Evolutionary conservation across 257 asterid species (phyloP), one percentile per base, ranked within the genome.

Genomic region (Penstemon eatonii): DNA sequence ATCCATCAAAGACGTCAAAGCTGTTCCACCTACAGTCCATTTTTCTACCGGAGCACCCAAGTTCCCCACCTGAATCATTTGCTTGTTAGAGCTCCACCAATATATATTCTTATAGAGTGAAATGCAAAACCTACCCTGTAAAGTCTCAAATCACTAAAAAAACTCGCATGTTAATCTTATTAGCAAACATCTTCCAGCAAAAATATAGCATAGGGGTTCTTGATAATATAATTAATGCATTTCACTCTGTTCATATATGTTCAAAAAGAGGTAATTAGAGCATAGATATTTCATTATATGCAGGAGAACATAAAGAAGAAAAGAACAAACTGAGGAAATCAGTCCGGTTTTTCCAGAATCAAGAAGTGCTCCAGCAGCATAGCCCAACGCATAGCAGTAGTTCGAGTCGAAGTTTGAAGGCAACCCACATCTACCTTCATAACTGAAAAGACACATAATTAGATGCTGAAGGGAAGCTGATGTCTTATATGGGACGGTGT

Each of bases 21-120:
- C 90, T 42, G 99, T 94, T 80, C 99, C 99, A 70, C 99, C 96
- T 46, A 89, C 96, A 8, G 86, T 91, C 99, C 99, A 94, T 63
- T 91, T 86, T 69, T 87, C 83, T 60, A 87, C 95, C 15, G 96
- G 95, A 64, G 97, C 96, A 66, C 88, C 92, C 89, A 94, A 91
- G 84, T 91, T 94, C 18, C 86, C 99, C 52, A 94, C 99, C 99
- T 93, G 77, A 42, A 60, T 49, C 54, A 49, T 12, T 49, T 15
- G 8, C 18, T 49, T 49, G 54, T 49, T 49, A 49, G 18, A 49
- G 18, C 54, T 49, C 54, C 54, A 49, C 4, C 4, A 10, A 10
- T 49, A 49, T 49, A 49, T 25, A 49, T 3, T 3, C 8, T 0
- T 46, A 46, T 44, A 37, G 43, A 58, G 4, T 9, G 50, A n/a